Conservation (phyloP, 176 grass and related monocot species). For the Canna indica region DNA sequence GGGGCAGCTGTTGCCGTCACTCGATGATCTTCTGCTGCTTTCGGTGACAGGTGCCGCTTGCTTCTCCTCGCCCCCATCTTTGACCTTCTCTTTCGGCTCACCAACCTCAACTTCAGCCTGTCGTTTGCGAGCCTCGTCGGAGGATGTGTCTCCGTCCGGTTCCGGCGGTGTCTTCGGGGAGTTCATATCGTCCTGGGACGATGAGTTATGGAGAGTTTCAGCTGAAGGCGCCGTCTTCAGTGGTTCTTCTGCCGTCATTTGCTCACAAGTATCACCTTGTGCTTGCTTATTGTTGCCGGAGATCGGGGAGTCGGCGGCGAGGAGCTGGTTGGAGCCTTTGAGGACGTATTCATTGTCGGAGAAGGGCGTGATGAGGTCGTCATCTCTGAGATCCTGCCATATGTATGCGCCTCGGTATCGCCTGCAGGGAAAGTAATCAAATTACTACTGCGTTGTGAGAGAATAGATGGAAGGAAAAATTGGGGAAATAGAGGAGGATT, state of each 20-base stretch:
- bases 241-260: neutral
- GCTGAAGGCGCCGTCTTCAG: neutral
- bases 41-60: neutral
- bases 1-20: neutral
- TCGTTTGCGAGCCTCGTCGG: slow-evolving; percentile 5
- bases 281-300: neutral
- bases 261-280: neutral
- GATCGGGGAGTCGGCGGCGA: slow-evolving; percentile 3
- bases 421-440: neutral
- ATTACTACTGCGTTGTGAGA: too few species aligned
- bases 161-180: slow-evolving; percentile 7
- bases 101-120: neutral
- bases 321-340: slow-evolving; percentile 43
- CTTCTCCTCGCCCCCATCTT: neutral
- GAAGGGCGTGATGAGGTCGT: slow-evolving; percentile 59
- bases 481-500: too few species aligned
- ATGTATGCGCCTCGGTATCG: slow-evolving; percentile 22
- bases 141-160: slow-evolving; percentile 7
- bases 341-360: slow-evolving; percentile 62
- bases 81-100: neutral
- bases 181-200: neutral
- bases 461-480: too few species aligned
- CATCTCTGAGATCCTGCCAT: slow-evolving; percentile 59
- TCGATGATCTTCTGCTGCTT: too few species aligned
- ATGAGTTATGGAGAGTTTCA: neutral